Conservation (phyloP, 306 rosid genomes). For the Begonia masoniana region DNA sequence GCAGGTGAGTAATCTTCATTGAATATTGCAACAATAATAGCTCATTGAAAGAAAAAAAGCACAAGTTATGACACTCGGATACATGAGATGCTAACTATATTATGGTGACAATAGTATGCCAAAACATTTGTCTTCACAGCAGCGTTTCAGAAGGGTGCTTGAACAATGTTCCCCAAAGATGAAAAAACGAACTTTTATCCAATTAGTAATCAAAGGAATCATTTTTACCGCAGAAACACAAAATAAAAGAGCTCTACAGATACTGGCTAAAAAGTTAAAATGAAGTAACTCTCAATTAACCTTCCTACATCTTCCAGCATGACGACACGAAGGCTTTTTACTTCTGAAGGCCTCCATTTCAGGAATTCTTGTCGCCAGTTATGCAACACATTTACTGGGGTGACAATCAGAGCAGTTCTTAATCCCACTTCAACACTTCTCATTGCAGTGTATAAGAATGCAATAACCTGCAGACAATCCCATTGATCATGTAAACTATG, state of each 20-base stretch:
- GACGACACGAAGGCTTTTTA: slow-evolving; percentile 63
- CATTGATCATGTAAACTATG: too few species aligned
- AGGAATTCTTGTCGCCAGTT: slow-evolving; percentile 94
- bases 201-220: neutral
- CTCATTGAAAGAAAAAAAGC: too few species aligned
- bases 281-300: slow-evolving; percentile 18
- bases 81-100: too few species aligned
- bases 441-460: slow-evolving; percentile 93
- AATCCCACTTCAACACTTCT: slow-evolving; percentile 77
- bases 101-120: too few species aligned
- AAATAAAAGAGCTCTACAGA: neutral
- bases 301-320: slow-evolving; percentile 93
- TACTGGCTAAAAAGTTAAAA: neutral
- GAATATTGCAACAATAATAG: too few species aligned
- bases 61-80: too few species aligned
- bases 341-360: slow-evolving; percentile 87
- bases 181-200: too few species aligned
- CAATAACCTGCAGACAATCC: slow-evolving; percentile 54
- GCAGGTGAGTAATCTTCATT: too few species aligned
- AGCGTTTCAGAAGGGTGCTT: too few species aligned
- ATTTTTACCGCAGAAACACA: neutral
- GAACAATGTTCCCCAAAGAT: too few species aligned
- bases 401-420: slow-evolving; percentile 80
- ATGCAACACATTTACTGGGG: slow-evolving; percentile 92
- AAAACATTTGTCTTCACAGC: too few species aligned